Evolutionary conservation across 257 asterid genomes (phyloP).

Genomic region (Capsicum baccatum): DNA sequence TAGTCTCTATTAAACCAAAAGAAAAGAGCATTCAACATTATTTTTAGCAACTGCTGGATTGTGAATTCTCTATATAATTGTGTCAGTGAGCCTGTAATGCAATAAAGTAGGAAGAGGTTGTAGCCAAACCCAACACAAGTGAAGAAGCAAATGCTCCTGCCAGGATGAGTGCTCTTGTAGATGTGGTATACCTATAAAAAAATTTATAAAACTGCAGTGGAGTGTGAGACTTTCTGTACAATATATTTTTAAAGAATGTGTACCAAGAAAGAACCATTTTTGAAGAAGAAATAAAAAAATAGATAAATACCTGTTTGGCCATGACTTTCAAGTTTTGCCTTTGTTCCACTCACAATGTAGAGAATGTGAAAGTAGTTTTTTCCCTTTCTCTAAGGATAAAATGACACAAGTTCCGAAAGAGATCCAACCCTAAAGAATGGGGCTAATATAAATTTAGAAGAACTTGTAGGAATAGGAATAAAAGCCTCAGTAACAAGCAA

Average conservation of each 20-base stretch:
- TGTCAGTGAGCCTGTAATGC: not conserved
- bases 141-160: not conserved
- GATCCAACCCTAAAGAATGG: no score
- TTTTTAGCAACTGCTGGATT: not conserved
- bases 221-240: not conserved
- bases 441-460: no score
- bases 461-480: no score
- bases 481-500: no score
- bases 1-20: constrained; percentile 10
- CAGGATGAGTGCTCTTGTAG: constrained; percentile 3
- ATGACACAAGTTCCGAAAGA: no score
- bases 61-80: not conserved
- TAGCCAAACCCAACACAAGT: not conserved
- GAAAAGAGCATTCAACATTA: not conserved
- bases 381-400: no score
- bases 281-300: not conserved
- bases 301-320: constrained; percentile 55
- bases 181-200: not conserved
- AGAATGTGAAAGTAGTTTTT: no score
- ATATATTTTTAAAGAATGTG: not conserved
- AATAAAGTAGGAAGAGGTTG: constrained; percentile 11
- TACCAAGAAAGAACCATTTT: not conserved
- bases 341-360: no score
- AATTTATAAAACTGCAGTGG: not conserved
- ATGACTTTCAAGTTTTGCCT: no score